phyloP scores from a whole-genome alignment of 23 red algal species.

The Gracilariopsis chorda region DNA sequence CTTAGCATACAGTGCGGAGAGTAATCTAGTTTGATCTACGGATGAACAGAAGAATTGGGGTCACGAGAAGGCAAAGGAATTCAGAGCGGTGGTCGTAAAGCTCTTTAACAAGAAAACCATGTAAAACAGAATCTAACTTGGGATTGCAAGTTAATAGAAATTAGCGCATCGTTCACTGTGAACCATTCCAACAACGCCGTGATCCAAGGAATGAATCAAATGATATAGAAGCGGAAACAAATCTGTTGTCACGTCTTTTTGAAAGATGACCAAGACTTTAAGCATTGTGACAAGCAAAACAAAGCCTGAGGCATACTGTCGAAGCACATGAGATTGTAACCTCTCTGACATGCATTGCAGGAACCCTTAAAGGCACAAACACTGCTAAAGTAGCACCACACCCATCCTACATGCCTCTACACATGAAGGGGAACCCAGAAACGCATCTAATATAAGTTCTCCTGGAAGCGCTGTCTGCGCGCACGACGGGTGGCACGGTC shows the following conservation, averaged over 20 bases:
- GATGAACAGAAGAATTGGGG: neutral
- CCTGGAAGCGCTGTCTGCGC: constrained; percentile 7
- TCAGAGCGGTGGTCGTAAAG: neutral
- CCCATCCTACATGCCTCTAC: neutral
- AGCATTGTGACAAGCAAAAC: neutral
- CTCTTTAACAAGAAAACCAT: constrained; percentile 17
- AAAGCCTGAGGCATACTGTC: neutral
- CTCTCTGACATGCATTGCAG: too few relatives aligned
- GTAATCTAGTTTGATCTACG: too few relatives aligned
- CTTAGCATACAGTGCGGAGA: too few relatives aligned
- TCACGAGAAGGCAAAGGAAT: neutral
- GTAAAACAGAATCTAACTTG: neutral
- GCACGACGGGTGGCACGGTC: constrained; percentile 66
- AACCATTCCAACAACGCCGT: neutral
- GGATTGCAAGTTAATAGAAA: neutral
- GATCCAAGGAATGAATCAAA: neutral
- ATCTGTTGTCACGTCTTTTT: neutral
- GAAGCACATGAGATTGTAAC: neutral
- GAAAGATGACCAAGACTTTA: neutral
- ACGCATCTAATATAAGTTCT: constrained; percentile 15
- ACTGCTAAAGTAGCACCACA: neutral
- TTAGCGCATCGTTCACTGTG: neutral
- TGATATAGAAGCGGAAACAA: neutral
- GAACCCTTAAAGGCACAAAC: constrained; percentile 1
- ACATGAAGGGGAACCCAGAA: neutral